phyloP scores from a whole-genome alignment of 495 filamentous ascomycete genomes.

The Hamigera avellanea region DNA sequence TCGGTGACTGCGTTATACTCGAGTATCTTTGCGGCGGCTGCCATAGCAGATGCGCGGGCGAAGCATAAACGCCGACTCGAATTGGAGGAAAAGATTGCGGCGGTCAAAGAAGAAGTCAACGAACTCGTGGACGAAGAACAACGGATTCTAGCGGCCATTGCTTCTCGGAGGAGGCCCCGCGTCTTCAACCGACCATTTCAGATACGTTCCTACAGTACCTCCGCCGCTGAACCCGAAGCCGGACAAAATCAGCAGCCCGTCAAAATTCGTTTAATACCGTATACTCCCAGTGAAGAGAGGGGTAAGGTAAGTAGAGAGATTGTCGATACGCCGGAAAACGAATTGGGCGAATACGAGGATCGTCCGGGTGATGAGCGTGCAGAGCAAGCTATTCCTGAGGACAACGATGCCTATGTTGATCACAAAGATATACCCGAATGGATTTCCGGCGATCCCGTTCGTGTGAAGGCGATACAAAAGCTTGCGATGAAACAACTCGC shows the following conservation, averaged over 20 bases:
- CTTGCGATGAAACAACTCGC: constrained; percentile 33
- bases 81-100: constrained; percentile 48
- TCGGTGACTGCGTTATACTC: constrained; percentile 61
- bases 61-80: constrained; percentile 51
- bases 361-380: too few relatives aligned
- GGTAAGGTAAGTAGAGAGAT: too few relatives aligned
- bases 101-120: constrained; percentile 32
- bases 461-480: constrained; percentile 29
- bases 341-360: too few relatives aligned
- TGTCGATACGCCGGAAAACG: too few relatives aligned
- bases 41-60: constrained; percentile 48
- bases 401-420: constrained; percentile 2
- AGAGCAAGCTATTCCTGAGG: constrained; percentile 6
- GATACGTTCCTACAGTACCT: constrained; percentile 15
- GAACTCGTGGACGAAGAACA: constrained; percentile 32
- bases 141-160: constrained; percentile 20
- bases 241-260: too few relatives aligned
- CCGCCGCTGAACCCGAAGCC: background rate
- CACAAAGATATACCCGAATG: constrained; percentile 16
- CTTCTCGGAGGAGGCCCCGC: constrained; percentile 12
- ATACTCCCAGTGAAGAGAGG: too few relatives aligned
- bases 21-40: constrained; percentile 61
- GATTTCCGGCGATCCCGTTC: constrained; percentile 18
- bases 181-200: constrained; percentile 11
- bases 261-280: too few relatives aligned